Evolutionary conservation across 108 stramenopile species (phyloP).

Genomic region (Pseudonitzschia multiseries): DNA sequence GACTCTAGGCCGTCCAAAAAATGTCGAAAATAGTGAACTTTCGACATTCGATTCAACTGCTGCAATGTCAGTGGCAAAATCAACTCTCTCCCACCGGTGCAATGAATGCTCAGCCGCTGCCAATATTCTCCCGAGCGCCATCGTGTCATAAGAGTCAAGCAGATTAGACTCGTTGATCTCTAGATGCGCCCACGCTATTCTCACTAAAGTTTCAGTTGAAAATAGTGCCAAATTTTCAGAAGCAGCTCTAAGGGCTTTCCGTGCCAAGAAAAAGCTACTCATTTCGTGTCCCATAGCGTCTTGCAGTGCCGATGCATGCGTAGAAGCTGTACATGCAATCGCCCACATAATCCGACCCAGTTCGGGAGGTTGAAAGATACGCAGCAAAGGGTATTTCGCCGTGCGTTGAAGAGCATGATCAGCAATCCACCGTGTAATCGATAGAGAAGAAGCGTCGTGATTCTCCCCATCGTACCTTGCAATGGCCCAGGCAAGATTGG

Average conservation of each 20-base stretch:
- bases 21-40: conserved; percentile 36
- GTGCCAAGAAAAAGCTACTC: conserved; percentile 7
- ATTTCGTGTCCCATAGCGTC: conserved; percentile 1
- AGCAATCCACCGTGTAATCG: conserved; percentile 34
- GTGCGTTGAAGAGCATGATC: conserved; percentile 16
- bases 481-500: conserved; percentile 59
- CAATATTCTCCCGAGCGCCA: conserved; percentile 36
- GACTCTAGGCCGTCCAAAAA: conserved; percentile 40
- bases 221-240: conserved; percentile 10
- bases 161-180: conserved; percentile 30
- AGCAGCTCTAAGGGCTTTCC: conserved; percentile 12
- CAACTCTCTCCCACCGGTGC: conserved; percentile 48
- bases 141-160: conserved; percentile 16
- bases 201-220: conserved; percentile 14
- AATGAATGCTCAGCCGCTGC: conserved; percentile 46
- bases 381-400: conserved; percentile 7
- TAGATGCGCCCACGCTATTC: conserved; percentile 49
- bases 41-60: not conserved
- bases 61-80: conserved; percentile 22
- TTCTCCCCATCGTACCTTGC: conserved; percentile 30
- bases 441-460: conserved; percentile 13
- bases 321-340: conserved; percentile 30
- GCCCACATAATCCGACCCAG: conserved; percentile 54
- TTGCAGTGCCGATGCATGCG: not conserved
- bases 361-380: conserved; percentile 48